Evolutionary conservation across 164 flowering plant genomes (phyloP), one percentile per base, ranked within the genome.

Genomic region (Dillenia turbinata): DNA sequence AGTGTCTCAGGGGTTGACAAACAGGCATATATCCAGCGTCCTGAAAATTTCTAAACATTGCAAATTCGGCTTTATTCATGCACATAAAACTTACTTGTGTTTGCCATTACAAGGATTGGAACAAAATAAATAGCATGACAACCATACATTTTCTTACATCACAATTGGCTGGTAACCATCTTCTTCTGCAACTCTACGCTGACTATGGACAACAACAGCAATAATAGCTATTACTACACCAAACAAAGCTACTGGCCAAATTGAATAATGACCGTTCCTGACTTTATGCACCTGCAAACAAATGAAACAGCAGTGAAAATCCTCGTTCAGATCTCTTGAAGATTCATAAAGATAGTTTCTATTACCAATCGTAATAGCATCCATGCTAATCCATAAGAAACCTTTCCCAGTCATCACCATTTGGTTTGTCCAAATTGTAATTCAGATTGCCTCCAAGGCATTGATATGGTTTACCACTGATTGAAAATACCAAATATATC

Each of bases 141-240:
- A 19, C 22, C 22, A 19, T 19, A 19, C 22, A 19, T 19, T 19
- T 19, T 1, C 16, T 70, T 46, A 71, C 47, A 59, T 59, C 33
- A 45, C n/a, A 47, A 65, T n/a, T 6, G 48, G 19, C 40, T 56
- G 59, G 63, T 79, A 78, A 22, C 74, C 79, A 59, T 69, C 75
- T 52, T 57, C 77, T 19, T 40, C 52, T 65, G 57, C 56, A 15
- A 66, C 68, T 58, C 49, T 68, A 14, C 55, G 48, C 3, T n/a
- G 47, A 53, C 22, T 19, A 19, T 62, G 69, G 52, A 15, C 61
- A 5, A 76, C 43, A 26, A 57, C 69, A 33, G 70, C 58, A 44
- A 55, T 59, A 17, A 70, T 8, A 33, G 60, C 65, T 9, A 77
- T 33, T 17, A 64, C 82, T 43, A 75, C 60, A 49, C 78, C 83